Base-by-base conservation (phyloP, 1,139 yeast species). In the Debaryomyces subglobosus region DNA sequence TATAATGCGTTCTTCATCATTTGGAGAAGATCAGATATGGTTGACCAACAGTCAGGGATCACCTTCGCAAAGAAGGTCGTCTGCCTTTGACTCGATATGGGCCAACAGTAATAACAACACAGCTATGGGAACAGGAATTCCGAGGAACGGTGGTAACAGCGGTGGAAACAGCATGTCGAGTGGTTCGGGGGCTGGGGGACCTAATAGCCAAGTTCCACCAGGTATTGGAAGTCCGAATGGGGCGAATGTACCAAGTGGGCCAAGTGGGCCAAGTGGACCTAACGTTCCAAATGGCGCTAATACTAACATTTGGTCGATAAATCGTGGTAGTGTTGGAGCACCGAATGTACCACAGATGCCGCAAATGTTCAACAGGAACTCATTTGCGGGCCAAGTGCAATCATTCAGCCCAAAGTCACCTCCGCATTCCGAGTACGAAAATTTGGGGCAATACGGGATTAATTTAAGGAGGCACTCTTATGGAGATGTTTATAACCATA, bases 381-480 rank as follows among this genome's bases (percentile, higher is more conserved):
- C 44, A 18, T 37, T 41, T 13, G 40, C 16, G 21, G 42, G 37
- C 10, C 44, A 41, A 36, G 34, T 24, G 12, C 38, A 35, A 5
- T 18, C 50, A 9, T 44, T 33, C 20, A 44, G 52, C 27, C 53
- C 52, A 38, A 32, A 45, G 35, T 48, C 55, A 5, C 49, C 50
- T 9, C 46, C 50, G n/a, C 53, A 34, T 12, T 12, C 44, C 6
- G 41, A 30, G 18, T 33, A 35, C 53, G 46, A 51, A 13, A 34
- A 43, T 16, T 30, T 47, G 37, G 30, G 46, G 27, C 49, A 43
- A 18, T 52, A 48, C 48, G 60, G 54, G 18, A 43, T 53, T n/a
- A 46, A 49, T 37, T 39, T 52, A 15, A 59, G 70, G 48, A 61
- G 71, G 47, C 68, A 65, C 49, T 67, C 71, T 6, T 62, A 57